A percentile compares a stretch with the other conserved stretches of the same genome.
phyloP scores from a whole-genome alignment of 2,329 filamentous ascomycete species.

The Pseudomassariella vexata region DNA sequence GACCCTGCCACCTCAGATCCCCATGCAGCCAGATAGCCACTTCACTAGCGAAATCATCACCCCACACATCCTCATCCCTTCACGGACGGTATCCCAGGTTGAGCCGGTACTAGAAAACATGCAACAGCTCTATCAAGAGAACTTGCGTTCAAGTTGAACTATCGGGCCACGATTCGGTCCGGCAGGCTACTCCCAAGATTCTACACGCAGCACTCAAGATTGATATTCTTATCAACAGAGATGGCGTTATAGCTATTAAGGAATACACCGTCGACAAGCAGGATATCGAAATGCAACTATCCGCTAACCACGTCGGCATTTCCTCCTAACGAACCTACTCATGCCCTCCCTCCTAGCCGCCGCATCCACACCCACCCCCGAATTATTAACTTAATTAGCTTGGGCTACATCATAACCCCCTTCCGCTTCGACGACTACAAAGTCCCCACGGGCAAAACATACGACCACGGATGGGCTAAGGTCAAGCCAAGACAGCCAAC shows the following conservation, averaged over 20 bases:
- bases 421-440: slow-evolving; percentile 37
- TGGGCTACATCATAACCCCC: slow-evolving; percentile 29
- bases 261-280: slow-evolving; percentile 18
- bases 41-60: too few relatives aligned
- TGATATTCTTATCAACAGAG: slow-evolving; percentile 17
- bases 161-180: slow-evolving; percentile 16
- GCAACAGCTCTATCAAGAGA: slow-evolving; percentile 14
- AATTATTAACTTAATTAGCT: slow-evolving; percentile 34
- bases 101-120: slow-evolving; percentile 14
- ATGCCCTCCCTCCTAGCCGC: slow-evolving; percentile 32
- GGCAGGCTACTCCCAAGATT: slow-evolving; percentile 13
- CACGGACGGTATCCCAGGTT: slow-evolving; percentile 14
- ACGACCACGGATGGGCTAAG: slow-evolving; percentile 36
- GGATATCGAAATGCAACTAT: slow-evolving; percentile 32
- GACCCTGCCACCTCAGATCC: too few relatives aligned
- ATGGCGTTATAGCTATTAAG: slow-evolving; percentile 17
- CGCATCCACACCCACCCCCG: slow-evolving; percentile 28
- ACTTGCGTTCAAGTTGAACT: slow-evolving; percentile 17
- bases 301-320: slow-evolving; percentile 45
- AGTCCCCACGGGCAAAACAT: slow-evolving; percentile 28
- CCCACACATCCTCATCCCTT: slow-evolving; percentile 19
- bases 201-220: slow-evolving; percentile 12
- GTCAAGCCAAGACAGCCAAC: slow-evolving; percentile 41
- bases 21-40: too few relatives aligned
- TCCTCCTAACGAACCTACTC: slow-evolving; percentile 40